Evolutionary conservation across 1,284 basidiomycete species (phyloP).

Genomic region (Cryptococcus sp.): DNA sequence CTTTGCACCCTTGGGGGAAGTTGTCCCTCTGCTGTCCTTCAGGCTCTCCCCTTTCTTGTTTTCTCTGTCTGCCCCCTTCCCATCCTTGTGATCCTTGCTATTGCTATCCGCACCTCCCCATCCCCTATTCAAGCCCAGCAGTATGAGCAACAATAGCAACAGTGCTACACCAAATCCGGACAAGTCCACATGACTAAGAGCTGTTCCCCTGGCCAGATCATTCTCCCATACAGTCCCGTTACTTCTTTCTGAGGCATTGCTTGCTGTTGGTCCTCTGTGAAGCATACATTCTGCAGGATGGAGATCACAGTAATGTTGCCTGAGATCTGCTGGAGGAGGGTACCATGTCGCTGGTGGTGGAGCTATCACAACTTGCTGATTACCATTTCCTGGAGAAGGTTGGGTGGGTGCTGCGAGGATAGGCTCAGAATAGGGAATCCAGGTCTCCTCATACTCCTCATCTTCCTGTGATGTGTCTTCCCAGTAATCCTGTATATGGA

Average conservation of each 20-base stretch:
- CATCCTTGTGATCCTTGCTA: slow-evolving; percentile 1
- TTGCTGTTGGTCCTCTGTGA: slow-evolving; percentile 2
- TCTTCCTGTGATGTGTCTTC: slow-evolving; percentile 2
- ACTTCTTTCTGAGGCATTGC: slow-evolving; percentile 10
- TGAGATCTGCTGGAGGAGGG: slow-evolving; percentile 18
- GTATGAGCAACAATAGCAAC: slow-evolving; percentile 24
- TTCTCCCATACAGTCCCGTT: slow-evolving; percentile 8
- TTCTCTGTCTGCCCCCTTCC: neutral
- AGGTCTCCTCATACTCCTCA: slow-evolving; percentile 9
- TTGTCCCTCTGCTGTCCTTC: neutral
- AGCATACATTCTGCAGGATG: slow-evolving; percentile 16
- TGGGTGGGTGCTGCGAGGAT: neutral
- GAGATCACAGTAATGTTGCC: slow-evolving; percentile 23
- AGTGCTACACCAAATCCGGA: slow-evolving; percentile 23
- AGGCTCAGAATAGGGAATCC: slow-evolving; percentile 16
- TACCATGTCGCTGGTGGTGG: slow-evolving; percentile 9
- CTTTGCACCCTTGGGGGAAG: neutral
- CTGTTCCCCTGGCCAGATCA: slow-evolving; percentile 7
- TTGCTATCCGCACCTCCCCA: slow-evolving; percentile 12
- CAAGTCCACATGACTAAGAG: slow-evolving; percentile 20
- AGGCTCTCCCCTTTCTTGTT: slow-evolving; percentile 1
- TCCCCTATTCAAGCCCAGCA: slow-evolving; percentile 23
- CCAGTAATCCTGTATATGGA: slow-evolving; percentile 15
- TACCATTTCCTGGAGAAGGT: slow-evolving; percentile 7
- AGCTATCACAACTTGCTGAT: slow-evolving; percentile 21